Conservation (phyloP, 768 basidiomycete species). For the Tricholoma hemisulphureum region DNA sequence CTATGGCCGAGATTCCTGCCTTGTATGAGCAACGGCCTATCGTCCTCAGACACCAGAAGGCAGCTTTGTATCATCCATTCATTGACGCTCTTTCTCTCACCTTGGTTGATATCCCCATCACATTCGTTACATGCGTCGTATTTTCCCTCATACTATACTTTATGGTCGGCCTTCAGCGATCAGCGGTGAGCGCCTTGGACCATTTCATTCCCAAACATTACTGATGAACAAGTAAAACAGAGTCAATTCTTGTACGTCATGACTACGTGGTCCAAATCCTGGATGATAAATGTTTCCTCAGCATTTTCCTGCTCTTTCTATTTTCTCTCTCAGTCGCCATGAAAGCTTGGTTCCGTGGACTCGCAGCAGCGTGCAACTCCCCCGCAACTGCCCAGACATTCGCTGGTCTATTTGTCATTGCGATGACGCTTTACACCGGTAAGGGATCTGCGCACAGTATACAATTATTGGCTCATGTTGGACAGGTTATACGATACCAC, state of each 20-base stretch:
- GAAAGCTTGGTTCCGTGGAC: slow-evolving; percentile 71
- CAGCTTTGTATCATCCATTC: slow-evolving; percentile 62
- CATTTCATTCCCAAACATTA: not conserved
- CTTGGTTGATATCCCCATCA: slow-evolving; percentile 60
- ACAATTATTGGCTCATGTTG: not conserved
- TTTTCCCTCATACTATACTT: slow-evolving; percentile 61
- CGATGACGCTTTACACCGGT: slow-evolving; percentile 52
- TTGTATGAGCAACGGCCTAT: slow-evolving; percentile 61
- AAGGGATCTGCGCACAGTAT: slow-evolving; percentile 28
- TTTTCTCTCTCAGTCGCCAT: slow-evolving; percentile 59
- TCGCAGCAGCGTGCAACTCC: slow-evolving; percentile 57
- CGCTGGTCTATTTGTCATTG: slow-evolving; percentile 34
- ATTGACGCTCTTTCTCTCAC: slow-evolving; percentile 42
- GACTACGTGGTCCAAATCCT: slow-evolving; percentile 21
- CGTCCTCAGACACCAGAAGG: slow-evolving; percentile 51
- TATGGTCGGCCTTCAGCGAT: slow-evolving; percentile 55
- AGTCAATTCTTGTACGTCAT: slow-evolving; percentile 60
- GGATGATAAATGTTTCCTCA: slow-evolving; percentile 18
- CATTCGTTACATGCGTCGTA: slow-evolving; percentile 42
- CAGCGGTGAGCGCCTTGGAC: slow-evolving; percentile 27
- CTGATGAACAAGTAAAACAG: not conserved
- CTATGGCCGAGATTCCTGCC: slow-evolving; percentile 65
- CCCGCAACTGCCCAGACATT: slow-evolving; percentile 63
- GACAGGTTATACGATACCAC: slow-evolving; percentile 57
- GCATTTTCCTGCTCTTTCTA: slow-evolving; percentile 58